Evolutionary conservation across 2,329 filamentous ascomycete genomes (phyloP).

Genomic region (Blastomyces percursus): DNA sequence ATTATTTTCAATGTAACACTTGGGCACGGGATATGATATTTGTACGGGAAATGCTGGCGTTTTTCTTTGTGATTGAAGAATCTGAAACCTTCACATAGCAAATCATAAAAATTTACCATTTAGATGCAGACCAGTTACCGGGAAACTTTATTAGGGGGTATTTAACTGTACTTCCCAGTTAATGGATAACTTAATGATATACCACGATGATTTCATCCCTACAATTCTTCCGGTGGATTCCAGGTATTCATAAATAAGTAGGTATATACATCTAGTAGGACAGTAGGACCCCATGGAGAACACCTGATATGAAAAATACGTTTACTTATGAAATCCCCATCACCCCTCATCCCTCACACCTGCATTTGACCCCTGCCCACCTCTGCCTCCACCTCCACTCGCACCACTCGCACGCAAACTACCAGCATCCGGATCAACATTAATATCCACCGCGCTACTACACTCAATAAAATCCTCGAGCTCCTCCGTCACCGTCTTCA

Average conservation of each 20-base stretch:
- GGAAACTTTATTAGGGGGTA: not conserved
- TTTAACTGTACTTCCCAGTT: not conserved
- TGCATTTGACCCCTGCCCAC: constrained; percentile 13
- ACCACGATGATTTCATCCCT: not conserved
- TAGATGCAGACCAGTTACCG: not conserved
- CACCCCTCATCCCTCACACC: not conserved
- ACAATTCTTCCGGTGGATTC: not conserved
- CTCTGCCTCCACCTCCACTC: constrained; percentile 14
- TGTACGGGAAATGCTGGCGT: not conserved
- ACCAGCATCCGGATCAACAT: constrained; percentile 22
- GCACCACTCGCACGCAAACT: constrained; percentile 9
- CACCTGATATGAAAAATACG: not conserved
- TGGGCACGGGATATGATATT: not conserved
- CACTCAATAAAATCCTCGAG: constrained; percentile 91
- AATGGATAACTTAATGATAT: not conserved
- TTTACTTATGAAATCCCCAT: not conserved
- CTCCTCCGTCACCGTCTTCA: constrained; percentile 93
- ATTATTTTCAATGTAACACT: not conserved
- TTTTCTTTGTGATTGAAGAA: not conserved
- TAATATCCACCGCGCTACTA: constrained; percentile 65
- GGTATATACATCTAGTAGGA: not conserved
- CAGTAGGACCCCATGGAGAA: not conserved
- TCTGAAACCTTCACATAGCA: not conserved
- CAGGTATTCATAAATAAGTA: not conserved
- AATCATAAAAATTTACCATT: not conserved